Base-by-base conservation (phyloP, 2,329 filamentous ascomycete genomes). In the Cordyceps javanica region DNA sequence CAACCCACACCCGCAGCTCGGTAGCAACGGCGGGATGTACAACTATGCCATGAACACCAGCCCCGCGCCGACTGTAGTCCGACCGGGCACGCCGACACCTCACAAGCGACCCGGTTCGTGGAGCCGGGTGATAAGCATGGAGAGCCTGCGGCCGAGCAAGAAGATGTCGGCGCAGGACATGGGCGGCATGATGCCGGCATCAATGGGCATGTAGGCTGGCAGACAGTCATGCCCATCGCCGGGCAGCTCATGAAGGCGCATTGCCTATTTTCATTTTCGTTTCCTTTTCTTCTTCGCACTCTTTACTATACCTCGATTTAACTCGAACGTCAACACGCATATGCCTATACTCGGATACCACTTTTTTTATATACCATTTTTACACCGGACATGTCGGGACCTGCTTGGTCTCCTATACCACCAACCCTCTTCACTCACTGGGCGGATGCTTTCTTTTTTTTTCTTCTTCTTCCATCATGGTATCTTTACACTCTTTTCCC, bases 51-150 rank as follows among this genome's bases (percentile, higher is more conserved):
- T 68, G 59, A 67, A 63, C 36, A 57, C 61, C 10, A 65, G 62
- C 58, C 64, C 63, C 52, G 19, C 59, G 36, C 62, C 68, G 3
- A 67, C 66, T 2, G 60, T 63, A 30, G 60, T 64, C 30, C 70
- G 72, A 6, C 72, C 72, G 6, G 72, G 69, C 5, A 74, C 72
- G 21, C 72, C 72, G 7, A 69, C 70, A 14, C 72, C 72, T 2
- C 66, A 71, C 56, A 74, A 74, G 60, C 67, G 72, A 56, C 72
- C 72, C 23, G 71, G 68, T 26, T 73, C 72, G 4, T 74, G 72
- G 72, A 68, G 69, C 14, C 70, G 72, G 51, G 63, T 71, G 30
- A 64, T 71, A 23, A 72, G 68, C 62, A 70, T 74, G 60, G 72
- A 74, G 60, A 70, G 67, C 58, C 59, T 73, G 25, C 69, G 71